These are phyloP conservation scores for Podospora fimiseda DNA, from an alignment of 495 filamentous ascomycete species.

Conservation along the genomic window DNA sequence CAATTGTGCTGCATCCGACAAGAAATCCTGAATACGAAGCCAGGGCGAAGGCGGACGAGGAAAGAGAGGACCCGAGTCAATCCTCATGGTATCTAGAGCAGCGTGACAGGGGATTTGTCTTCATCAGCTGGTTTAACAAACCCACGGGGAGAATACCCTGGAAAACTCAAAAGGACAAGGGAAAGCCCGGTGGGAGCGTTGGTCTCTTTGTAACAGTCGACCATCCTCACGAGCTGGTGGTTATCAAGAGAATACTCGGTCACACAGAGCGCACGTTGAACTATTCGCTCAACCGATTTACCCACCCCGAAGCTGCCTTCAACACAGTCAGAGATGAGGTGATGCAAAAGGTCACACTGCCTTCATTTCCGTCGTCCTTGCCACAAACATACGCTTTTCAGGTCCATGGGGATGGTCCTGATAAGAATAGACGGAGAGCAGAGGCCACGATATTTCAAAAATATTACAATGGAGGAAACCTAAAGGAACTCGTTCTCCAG, in stretches of 20 bases:
- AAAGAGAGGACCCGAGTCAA: neutral
- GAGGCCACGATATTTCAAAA: slow-evolving; percentile 11
- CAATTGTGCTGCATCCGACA: neutral
- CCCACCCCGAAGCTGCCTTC: neutral
- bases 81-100: neutral
- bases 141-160: neutral
- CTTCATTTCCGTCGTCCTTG: neutral
- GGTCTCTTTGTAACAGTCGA: slow-evolving; percentile 8
- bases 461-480: slow-evolving; percentile 16
- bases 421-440: too few relatives aligned
- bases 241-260: slow-evolving; percentile 3
- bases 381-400: neutral
- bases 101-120: neutral
- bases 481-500: neutral
- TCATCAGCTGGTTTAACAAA: neutral
- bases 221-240: slow-evolving; percentile 7
- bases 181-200: neutral
- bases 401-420: neutral
- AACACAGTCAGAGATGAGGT: neutral
- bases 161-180: neutral
- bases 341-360: too few relatives aligned
- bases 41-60: neutral
- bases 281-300: neutral
- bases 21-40: neutral
- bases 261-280: neutral